phyloP scores from a whole-genome alignment of 768 basidiomycete species.

The Boletus fagicola region DNA sequence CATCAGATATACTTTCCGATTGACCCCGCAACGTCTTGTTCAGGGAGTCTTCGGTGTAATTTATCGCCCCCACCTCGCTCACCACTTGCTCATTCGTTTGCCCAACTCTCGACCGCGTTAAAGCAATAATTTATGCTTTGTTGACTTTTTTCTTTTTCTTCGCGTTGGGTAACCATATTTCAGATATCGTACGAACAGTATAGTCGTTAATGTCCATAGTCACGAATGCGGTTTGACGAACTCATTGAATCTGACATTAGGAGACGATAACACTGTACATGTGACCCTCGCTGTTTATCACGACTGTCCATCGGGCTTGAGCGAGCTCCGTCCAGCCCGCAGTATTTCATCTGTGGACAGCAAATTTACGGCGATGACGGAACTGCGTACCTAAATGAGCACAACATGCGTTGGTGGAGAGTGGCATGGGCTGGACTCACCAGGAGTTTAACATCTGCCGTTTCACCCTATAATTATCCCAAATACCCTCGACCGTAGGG shows the following conservation, averaged over 20 bases:
- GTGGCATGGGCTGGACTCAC: slow-evolving; percentile 43
- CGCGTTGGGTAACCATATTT: slow-evolving; percentile 10
- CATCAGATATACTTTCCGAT: slow-evolving; percentile 41
- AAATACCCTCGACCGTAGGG: slow-evolving; percentile 92
- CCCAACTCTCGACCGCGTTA: slow-evolving; percentile 17
- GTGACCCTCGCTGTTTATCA: slow-evolving; percentile 31
- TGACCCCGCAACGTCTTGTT: slow-evolving; percentile 19
- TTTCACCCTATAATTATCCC: slow-evolving; percentile 99
- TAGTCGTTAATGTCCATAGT: slow-evolving; percentile 34
- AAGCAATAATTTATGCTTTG: slow-evolving; percentile 29
- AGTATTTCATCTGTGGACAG: slow-evolving; percentile 96
- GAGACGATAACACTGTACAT: slow-evolving; percentile 22
- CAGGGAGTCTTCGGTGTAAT: slow-evolving; percentile 19
- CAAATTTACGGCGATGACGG: slow-evolving; percentile 93
- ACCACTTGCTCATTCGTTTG: slow-evolving; percentile 20
- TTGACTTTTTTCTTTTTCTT: slow-evolving; percentile 10
- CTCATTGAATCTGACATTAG: slow-evolving; percentile 16
- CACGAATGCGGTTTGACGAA: slow-evolving; percentile 13
- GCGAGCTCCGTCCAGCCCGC: slow-evolving; percentile 81
- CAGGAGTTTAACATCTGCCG: slow-evolving; percentile 98
- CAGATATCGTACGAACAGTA: slow-evolving; percentile 29
- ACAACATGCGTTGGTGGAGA: slow-evolving; percentile 18
- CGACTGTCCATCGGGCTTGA: slow-evolving; percentile 75
- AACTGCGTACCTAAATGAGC: slow-evolving; percentile 46
- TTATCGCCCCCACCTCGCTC: slow-evolving; percentile 18